Evolutionary conservation across 257 asterid species (phyloP), one percentile per base, ranked within the genome.

Genomic region (Solanum tarijense): DNA sequence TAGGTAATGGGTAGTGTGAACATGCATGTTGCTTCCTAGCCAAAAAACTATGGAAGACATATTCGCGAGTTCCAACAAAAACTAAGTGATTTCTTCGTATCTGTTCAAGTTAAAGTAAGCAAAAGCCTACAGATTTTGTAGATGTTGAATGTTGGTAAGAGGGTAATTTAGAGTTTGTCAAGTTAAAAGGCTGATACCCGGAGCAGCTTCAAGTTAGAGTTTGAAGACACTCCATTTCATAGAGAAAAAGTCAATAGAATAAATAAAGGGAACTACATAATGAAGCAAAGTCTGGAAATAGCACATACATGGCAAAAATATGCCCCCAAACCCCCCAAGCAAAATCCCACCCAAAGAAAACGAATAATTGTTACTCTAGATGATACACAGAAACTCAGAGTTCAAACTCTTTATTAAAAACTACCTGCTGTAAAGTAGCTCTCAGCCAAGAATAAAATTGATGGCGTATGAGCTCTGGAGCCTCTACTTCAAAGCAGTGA

Each of bases 361-460:
- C 16, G 83, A 84, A 39, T 55, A 81, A 72, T 75, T 87, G 39
- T 62, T 41, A 58, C 85, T 78, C 85, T 16, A 38, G 76, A 83
- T 12, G 89, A 86, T 86, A 89, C 90, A 91, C 46, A 66, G 75
- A 35, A 32, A 90, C 46, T 71, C 34, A 82, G 89, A 89, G 87
- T 46, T 87, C 71, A 87, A 75, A 82, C 62, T 73, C 89, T 86
- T 93, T 89, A 90, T 93, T 91, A 87, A 75, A 16, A 88, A 87
- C 83, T 84, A 91, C 88, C 89, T 46, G 90, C 91, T 31, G 58
- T 84, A 65, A 87, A 79, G 88, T 87, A 89, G 94, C 94, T 91
- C 94, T 91, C 95, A 89, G 94, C 95, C 98, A 93, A 89, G 89
- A 89, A 90, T 83, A 91, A 90, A 91, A 90, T 88, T 43, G 88